A percentile compares a stretch with the other conserved stretches of the same genome.
Conservation (phyloP, 2,329 filamentous ascomycete species). For the Parascedosporium putredinis region DNA sequence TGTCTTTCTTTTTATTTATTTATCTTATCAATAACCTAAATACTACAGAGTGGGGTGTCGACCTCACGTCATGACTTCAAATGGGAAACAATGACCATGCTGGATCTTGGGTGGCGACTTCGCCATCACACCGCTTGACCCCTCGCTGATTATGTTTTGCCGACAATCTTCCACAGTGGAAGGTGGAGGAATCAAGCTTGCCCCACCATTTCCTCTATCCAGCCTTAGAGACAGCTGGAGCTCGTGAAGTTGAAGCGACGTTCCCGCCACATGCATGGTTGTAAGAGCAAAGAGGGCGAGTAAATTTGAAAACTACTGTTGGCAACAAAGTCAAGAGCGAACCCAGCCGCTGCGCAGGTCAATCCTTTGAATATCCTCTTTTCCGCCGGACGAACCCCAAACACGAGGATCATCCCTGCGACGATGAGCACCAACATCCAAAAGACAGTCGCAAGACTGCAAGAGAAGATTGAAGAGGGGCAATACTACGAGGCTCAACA, state of each 20-base stretch:
- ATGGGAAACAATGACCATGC: too few relatives aligned
- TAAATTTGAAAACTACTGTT: too few relatives aligned
- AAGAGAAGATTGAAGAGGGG: conserved; percentile 80
- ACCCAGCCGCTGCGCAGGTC: too few relatives aligned
- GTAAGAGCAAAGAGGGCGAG: too few relatives aligned
- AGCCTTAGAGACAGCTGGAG: not conserved
- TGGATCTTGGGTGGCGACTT: not conserved
- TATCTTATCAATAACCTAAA: too few relatives aligned
- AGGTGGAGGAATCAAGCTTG: not conserved
- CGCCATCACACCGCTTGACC: not conserved
- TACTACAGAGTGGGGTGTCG: too few relatives aligned
- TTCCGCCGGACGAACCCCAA: not conserved
- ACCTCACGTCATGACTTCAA: too few relatives aligned
- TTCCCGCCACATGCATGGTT: too few relatives aligned
- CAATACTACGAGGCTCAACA: conserved; percentile 98
- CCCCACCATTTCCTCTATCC: conserved; percentile 6
- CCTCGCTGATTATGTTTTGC: not conserved
- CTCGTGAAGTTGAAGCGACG: not conserved
- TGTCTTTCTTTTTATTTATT: not conserved
- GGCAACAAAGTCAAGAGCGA: too few relatives aligned
- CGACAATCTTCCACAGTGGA: not conserved
- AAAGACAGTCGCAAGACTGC: conserved; percentile 55
- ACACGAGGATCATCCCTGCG: not conserved
- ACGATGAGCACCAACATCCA: conserved; percentile 34
- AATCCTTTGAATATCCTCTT: too few relatives aligned